These are phyloP conservation scores for Crepidotus variabilis DNA, from an alignment of 768 basidiomycete species.

Conservation along the genomic window DNA sequence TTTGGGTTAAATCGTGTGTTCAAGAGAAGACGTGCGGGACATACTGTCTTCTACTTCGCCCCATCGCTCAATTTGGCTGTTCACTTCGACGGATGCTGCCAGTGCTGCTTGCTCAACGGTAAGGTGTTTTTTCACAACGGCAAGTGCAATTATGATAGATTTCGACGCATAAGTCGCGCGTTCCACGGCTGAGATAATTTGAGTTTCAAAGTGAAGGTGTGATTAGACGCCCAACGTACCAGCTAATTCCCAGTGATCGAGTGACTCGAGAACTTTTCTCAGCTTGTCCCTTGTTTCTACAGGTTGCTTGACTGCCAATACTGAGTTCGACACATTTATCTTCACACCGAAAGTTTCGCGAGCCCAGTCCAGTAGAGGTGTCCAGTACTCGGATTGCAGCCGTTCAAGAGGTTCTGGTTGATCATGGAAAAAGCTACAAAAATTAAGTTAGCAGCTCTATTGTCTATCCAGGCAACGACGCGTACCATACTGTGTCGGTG, in stretches of 20 bases:
- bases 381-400: slow-evolving; percentile 84
- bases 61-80: slow-evolving; percentile 95
- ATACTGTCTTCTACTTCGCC: slow-evolving; percentile 99
- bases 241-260: slow-evolving; percentile 86
- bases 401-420: slow-evolving; percentile 70
- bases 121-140: slow-evolving; percentile 72
- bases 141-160: slow-evolving; percentile 85
- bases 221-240: slow-evolving; percentile 49
- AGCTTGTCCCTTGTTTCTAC: slow-evolving; percentile 63
- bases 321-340: slow-evolving; percentile 65
- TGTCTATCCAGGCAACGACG: not conserved
- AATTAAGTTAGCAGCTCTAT: slow-evolving; percentile 3
- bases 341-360: slow-evolving; percentile 61
- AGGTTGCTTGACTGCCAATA: slow-evolving; percentile 70
- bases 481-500: slow-evolving; percentile 90
- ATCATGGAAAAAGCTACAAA: slow-evolving; percentile 74
- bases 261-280: slow-evolving; percentile 47
- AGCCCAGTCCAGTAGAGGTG: slow-evolving; percentile 82
- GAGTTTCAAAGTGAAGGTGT: not conserved
- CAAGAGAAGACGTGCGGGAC: slow-evolving; percentile 27
- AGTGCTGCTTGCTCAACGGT: slow-evolving; percentile 81
- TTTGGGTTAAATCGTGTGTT: slow-evolving; percentile 8
- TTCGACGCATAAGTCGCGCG: slow-evolving; percentile 87
- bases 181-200: slow-evolving; percentile 70
- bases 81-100: slow-evolving; percentile 88